Evolutionary conservation across 441 rosid genomes (phyloP).

Genomic region (Hura crepitans): DNA sequence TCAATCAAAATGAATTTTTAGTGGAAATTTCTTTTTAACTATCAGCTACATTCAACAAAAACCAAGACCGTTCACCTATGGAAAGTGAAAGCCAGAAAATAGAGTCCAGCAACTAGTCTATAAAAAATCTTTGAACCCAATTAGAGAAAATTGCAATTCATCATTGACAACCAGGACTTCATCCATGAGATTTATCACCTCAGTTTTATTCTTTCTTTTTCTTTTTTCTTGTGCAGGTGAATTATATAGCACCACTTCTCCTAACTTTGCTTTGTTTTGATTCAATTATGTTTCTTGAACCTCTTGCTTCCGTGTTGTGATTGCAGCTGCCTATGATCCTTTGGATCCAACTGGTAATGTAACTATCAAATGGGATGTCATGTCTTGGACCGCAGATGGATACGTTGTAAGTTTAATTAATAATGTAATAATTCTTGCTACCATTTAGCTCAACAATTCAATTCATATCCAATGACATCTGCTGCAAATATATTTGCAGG

Average conservation of each 20-base stretch:
- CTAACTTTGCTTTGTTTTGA: not conserved
- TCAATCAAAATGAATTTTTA: not conserved
- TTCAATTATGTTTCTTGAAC: not conserved
- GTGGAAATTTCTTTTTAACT: not conserved
- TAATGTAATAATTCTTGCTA: not conserved
- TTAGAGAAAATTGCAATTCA: constrained; percentile 1
- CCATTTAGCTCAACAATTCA: no score
- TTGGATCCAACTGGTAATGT: constrained; percentile 81
- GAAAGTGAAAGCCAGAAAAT: constrained; percentile 25
- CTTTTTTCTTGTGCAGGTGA: constrained; percentile 42
- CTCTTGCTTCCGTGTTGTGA: constrained; percentile 10
- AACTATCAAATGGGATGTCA: constrained; percentile 80
- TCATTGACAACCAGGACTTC: not conserved
- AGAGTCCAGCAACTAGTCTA: not conserved
- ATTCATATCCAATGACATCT: not conserved
- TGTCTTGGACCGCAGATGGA: constrained; percentile 84
- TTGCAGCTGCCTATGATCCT: constrained; percentile 77
- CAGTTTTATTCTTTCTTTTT: constrained; percentile 31
- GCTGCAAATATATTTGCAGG: constrained; percentile 38
- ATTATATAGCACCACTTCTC: not conserved
- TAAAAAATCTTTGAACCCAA: not conserved
- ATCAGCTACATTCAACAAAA: constrained; percentile 14
- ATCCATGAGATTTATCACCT: constrained; percentile 35
- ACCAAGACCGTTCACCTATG: constrained; percentile 29
- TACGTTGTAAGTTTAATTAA: constrained; percentile 45